Evolutionary conservation across 1,139 yeast genomes (phyloP), one percentile per base, ranked within the genome.

Genomic region (Suhomyces atakaporum): DNA sequence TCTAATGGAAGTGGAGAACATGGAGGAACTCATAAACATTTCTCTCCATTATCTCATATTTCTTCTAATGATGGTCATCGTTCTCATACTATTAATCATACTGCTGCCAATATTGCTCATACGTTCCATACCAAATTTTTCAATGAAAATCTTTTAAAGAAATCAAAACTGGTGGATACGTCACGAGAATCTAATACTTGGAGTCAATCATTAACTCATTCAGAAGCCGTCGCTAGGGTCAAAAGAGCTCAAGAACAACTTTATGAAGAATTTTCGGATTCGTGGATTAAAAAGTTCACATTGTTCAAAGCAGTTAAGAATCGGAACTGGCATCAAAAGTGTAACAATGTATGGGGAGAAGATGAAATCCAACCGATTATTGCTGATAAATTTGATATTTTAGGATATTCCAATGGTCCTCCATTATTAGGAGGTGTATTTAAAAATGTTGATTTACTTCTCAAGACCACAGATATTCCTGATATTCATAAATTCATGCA

Each of bases 241-340:
- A 54, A 53, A 5, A 38, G 51, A 4, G 79, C 80, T 0, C 54
- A 49, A 31, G 59, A 62, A 5, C 48, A 56, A 13, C 60, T 75
- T 14, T 60, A 69, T 28, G 43, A 49, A 34, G 77, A 84, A 43
- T 63, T 85, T 25, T 76, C 92, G 0, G 69, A 68, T 14, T 77
- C 94, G 0, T 90, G 97, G 97, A 73, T 84, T 19, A 45, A 51
- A 31, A 68, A 64, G 40, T 68, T 45, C 45, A 53, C 47, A 25
- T 39, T 50, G 12, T 69, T 62, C 48, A 51, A 58, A 14, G 29
- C 45, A 2, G 49, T 50, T 7, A 63, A 66, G 42, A 42, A 49
- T 11, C 40, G 52, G 5, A 43, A 43, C 14, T 66, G 73, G 70
- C 48, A 44, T 27, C 38, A 46, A 7, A 54, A 66, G 31, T 36